Conservation (phyloP, 176 grass and related monocot species). For the Canna indica region DNA sequence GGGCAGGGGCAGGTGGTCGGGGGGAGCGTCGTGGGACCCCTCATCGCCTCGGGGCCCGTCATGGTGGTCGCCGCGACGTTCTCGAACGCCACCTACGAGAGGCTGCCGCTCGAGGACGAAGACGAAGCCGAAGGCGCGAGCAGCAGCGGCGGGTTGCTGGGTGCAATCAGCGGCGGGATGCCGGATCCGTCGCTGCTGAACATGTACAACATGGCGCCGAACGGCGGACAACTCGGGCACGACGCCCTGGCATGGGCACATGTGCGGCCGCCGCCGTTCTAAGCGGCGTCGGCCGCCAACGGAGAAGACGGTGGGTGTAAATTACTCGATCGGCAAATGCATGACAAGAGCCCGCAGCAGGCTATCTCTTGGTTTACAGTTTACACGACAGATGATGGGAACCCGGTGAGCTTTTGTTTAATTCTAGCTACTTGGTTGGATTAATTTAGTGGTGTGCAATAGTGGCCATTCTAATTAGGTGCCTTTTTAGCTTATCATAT, state of each 20-base stretch:
- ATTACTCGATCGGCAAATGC: too few relatives aligned
- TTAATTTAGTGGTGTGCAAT: too few relatives aligned
- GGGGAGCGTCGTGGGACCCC: slow-evolving; percentile 13
- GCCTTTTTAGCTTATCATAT: neutral
- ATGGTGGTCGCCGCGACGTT: slow-evolving; percentile 19
- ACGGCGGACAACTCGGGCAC: neutral
- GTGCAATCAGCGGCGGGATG: neutral
- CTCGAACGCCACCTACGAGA: slow-evolving; percentile 22
- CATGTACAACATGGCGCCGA: slow-evolving; percentile 7
- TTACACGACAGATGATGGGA: too few relatives aligned
- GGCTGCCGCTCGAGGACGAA: slow-evolving; percentile 10
- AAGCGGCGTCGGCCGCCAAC: neutral
- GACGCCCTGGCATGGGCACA: neutral
- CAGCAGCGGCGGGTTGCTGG: neutral
- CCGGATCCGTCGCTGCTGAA: slow-evolving; percentile 1
- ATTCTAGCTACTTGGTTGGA: too few relatives aligned
- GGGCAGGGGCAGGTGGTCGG: slow-evolving; percentile 21
- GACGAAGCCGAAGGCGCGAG: neutral
- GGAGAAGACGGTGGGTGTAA: neutral
- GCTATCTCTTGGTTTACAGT: too few relatives aligned
- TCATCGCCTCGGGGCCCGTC: slow-evolving; percentile 1
- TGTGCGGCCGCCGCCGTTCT: slow-evolving; percentile 3
- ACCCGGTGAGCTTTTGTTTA: too few relatives aligned
- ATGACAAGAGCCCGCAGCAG: too few relatives aligned
- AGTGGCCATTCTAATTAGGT: too few relatives aligned